These are phyloP conservation scores for Cryphonectria parasitica DNA, from an alignment of 2,329 filamentous ascomycete genomes.

Conservation along the genomic window DNA sequence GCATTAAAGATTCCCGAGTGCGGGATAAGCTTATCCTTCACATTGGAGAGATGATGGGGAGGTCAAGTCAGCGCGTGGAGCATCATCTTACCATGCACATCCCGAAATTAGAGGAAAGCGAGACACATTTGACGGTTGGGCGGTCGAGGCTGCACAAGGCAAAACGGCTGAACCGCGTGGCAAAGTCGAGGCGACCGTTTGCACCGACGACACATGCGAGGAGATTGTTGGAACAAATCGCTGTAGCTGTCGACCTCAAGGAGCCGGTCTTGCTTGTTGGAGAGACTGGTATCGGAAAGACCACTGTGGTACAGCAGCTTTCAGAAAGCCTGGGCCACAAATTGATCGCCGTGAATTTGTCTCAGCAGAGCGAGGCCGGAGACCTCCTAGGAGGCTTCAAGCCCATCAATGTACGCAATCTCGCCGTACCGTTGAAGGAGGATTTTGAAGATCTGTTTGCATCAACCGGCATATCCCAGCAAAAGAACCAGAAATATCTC, in stretches of 20 bases:
- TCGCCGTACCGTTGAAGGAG: slow-evolving; percentile 88
- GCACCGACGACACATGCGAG: slow-evolving; percentile 87
- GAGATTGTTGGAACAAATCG: slow-evolving; percentile 84
- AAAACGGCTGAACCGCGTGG: slow-evolving; percentile 52
- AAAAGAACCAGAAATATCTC: slow-evolving; percentile 86
- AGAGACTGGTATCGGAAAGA: slow-evolving; percentile 98
- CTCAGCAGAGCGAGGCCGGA: slow-evolving; percentile 96
- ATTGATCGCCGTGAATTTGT: slow-evolving; percentile 91
- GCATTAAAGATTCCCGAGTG: slow-evolving; percentile 68
- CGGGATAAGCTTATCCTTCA: slow-evolving; percentile 64
- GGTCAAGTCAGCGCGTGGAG: slow-evolving; percentile 79
- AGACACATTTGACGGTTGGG: slow-evolving; percentile 65
- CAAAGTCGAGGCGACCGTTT: slow-evolving; percentile 69
- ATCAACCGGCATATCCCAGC: slow-evolving; percentile 80
- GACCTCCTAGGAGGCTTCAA: slow-evolving; percentile 96
- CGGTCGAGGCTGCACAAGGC: slow-evolving; percentile 66
- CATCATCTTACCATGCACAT: slow-evolving; percentile 76
- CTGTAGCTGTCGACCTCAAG: slow-evolving; percentile 77
- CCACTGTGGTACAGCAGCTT: slow-evolving; percentile 91
- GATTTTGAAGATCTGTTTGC: slow-evolving; percentile 91
- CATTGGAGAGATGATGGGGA: slow-evolving; percentile 85
- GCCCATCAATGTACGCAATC: slow-evolving; percentile 84
- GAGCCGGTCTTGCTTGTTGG: slow-evolving; percentile 95
- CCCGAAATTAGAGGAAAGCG: slow-evolving; percentile 68
- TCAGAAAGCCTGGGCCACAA: slow-evolving; percentile 83